Evolutionary conservation across 176 grass and related monocot genomes (phyloP).

Genomic region (Guadua angustifolia): DNA sequence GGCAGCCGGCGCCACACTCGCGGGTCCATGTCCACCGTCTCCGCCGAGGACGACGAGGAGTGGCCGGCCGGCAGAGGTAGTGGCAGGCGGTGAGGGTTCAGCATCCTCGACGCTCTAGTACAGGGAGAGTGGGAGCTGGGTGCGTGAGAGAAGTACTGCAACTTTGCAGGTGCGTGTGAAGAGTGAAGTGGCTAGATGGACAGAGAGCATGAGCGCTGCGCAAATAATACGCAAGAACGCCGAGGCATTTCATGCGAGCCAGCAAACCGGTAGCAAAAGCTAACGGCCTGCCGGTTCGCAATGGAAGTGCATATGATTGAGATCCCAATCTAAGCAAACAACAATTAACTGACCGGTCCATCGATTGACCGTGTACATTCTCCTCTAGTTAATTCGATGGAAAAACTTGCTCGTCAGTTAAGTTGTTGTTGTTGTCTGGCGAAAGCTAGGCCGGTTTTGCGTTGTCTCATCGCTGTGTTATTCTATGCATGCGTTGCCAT

Average conservation of each 20-base stretch:
- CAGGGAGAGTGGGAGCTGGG: not conserved
- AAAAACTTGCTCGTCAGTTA: too few relatives aligned
- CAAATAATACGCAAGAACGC: constrained; percentile 31
- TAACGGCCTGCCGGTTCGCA: not conserved
- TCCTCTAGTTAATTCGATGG: not conserved
- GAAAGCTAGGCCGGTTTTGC: not conserved
- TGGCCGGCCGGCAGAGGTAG: constrained; percentile 13
- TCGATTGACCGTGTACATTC: not conserved
- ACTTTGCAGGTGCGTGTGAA: constrained; percentile 1
- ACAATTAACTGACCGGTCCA: not conserved
- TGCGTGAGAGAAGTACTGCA: not conserved
- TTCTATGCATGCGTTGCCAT: not conserved
- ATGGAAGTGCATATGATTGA: constrained; percentile 23
- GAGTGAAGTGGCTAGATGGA: not conserved
- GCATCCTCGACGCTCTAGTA: constrained; percentile 33
- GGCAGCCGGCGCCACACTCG: constrained; percentile 84
- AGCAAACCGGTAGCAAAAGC: not conserved
- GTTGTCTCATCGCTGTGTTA: not conserved
- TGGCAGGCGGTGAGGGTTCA: constrained; percentile 39
- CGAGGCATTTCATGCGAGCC: constrained; percentile 23
- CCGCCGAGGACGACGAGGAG: not conserved
- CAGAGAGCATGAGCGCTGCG: not conserved
- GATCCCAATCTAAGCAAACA: not conserved
- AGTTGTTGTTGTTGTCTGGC: not conserved
- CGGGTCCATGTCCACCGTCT: constrained; percentile 58